These are phyloP conservation scores for Pichia sp. DNA, from an alignment of 1,139 yeast genomes.

Conservation along the genomic window DNA sequence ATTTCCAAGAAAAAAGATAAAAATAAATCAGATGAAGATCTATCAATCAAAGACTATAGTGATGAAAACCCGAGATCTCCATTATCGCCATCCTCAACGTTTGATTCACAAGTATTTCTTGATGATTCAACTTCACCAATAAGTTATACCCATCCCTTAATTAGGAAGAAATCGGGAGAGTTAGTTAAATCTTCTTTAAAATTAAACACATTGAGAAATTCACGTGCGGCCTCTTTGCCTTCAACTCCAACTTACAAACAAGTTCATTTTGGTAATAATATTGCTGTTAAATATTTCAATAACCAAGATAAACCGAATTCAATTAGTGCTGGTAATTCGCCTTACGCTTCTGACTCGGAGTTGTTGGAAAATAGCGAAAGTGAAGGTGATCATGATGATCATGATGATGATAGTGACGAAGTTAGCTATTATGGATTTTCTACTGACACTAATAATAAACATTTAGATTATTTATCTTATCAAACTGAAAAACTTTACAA, in stretches of 20 bases:
- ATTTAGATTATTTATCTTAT: background rate
- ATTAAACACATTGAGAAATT: constrained; percentile 36
- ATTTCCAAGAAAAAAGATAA: background rate
- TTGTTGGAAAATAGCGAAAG: constrained; percentile 25
- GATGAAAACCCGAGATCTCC: background rate
- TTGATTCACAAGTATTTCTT: background rate
- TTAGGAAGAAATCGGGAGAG: constrained; percentile 46
- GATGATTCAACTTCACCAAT: background rate
- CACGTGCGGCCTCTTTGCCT: constrained; percentile 52
- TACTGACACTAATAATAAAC: background rate
- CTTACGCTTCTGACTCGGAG: constrained; percentile 32
- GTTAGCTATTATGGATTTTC: constrained; percentile 2
- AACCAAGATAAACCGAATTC: constrained; percentile 69
- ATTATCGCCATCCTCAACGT: background rate
- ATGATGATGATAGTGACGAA: background rate
- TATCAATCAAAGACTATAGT: background rate
- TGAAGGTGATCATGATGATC: constrained; percentile 15
- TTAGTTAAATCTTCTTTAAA: constrained; percentile 69
- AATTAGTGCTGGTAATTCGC: constrained; percentile 61
- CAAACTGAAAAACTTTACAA: constrained; percentile 13
- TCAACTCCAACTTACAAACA: constrained; percentile 59
- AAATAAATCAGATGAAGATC: background rate
- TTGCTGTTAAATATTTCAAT: constrained; percentile 65
- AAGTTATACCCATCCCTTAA: constrained; percentile 21
- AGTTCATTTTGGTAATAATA: constrained; percentile 67